Evolutionary conservation across 2,329 filamentous ascomycete species (phyloP).

Genomic region (Fusarium tjaetaba): DNA sequence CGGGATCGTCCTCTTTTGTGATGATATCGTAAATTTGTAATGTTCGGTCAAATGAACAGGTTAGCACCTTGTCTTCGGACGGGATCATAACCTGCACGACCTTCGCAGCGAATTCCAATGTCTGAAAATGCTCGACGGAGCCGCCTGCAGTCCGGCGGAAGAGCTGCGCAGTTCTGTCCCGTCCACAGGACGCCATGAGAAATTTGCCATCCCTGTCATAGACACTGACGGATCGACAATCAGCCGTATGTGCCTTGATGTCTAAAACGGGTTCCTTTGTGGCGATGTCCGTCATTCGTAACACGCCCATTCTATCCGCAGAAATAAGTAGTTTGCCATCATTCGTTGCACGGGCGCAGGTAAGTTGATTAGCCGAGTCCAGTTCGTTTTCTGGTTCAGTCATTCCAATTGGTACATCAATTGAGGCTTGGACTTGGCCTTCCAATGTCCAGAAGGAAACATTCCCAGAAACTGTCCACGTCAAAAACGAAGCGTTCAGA

Average conservation of each 20-base stretch:
- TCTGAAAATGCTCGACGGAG: slow-evolving; percentile 83
- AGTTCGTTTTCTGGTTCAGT: slow-evolving; percentile 58
- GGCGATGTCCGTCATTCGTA: slow-evolving; percentile 73
- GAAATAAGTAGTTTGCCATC: slow-evolving; percentile 76
- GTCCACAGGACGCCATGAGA: slow-evolving; percentile 82
- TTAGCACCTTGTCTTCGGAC: slow-evolving; percentile 78
- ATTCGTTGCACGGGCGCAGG: slow-evolving; percentile 67
- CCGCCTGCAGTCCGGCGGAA: slow-evolving; percentile 71
- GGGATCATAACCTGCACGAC: slow-evolving; percentile 81
- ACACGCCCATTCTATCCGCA: slow-evolving; percentile 86
- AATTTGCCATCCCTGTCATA: slow-evolving; percentile 69
- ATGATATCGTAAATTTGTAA: slow-evolving; percentile 84
- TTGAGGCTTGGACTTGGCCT: slow-evolving; percentile 72
- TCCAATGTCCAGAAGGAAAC: slow-evolving; percentile 85
- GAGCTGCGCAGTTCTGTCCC: slow-evolving; percentile 94
- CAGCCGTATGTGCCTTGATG: slow-evolving; percentile 85
- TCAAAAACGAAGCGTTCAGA: slow-evolving; percentile 79
- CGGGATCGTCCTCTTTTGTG: slow-evolving; percentile 70
- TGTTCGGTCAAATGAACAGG: slow-evolving; percentile 88
- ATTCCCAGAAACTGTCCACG: slow-evolving; percentile 85
- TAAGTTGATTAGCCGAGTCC: slow-evolving; percentile 67
- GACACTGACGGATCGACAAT: slow-evolving; percentile 84
- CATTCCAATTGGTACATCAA: slow-evolving; percentile 77
- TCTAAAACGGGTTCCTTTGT: slow-evolving; percentile 72
- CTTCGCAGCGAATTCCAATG: slow-evolving; percentile 89